Evolutionary conservation across 352 stramenopile genomes (phyloP).

Genomic region (Globisporangium nodosum): DNA sequence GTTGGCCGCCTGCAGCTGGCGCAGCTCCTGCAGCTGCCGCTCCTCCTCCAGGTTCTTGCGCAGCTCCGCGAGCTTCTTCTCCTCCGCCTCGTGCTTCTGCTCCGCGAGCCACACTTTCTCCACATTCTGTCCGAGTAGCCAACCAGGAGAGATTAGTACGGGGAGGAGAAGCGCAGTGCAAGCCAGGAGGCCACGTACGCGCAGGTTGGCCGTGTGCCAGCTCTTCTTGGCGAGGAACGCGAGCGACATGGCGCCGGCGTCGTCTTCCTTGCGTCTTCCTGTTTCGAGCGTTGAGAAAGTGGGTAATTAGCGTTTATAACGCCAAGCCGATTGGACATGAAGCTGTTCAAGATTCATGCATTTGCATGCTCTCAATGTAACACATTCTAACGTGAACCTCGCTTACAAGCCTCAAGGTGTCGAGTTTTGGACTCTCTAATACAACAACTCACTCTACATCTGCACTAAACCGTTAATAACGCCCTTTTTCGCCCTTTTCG

Average conservation of each 20-base stretch:
- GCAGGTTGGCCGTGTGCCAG: conserved; percentile 96
- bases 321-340: too few species aligned
- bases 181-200: conserved; percentile 30
- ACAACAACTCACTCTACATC: too few species aligned
- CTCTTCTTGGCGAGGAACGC: conserved; percentile 96
- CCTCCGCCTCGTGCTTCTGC: conserved; percentile 91
- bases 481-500: too few species aligned
- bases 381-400: too few species aligned
- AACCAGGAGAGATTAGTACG: too few species aligned
- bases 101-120: conserved; percentile 97
- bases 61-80: conserved; percentile 92
- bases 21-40: conserved; percentile 93
- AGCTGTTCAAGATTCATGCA: too few species aligned
- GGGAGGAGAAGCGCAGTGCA: too few species aligned
- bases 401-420: too few species aligned
- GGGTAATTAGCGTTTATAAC: too few species aligned
- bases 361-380: too few species aligned
- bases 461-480: background rate
- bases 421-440: background rate
- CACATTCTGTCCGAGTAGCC: conserved; percentile 76
- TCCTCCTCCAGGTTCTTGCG: conserved; percentile 96
- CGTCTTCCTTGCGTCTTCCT: too few species aligned
- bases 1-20: conserved; percentile 85
- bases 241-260: conserved; percentile 57
- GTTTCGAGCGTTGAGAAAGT: too few species aligned